Conservation (phyloP, 495 filamentous ascomycete species). For the Hypoxylon fragiforme region DNA sequence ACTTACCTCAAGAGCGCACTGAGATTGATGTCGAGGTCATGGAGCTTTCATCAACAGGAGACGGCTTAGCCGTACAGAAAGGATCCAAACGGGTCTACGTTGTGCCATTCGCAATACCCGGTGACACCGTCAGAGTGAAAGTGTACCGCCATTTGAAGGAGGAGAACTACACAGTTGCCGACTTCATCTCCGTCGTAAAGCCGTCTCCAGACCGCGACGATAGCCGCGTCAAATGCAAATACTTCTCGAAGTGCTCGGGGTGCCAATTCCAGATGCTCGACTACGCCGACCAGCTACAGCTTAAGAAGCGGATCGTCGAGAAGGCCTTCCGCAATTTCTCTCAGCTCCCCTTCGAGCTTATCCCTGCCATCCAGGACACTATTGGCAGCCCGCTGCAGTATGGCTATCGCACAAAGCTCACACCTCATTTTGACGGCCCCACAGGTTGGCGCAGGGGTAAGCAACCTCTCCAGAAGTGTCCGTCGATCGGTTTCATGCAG, state of each 20-base stretch:
- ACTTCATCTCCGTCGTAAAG: conserved; percentile 75
- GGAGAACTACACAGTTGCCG: conserved; percentile 69
- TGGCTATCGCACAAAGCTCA: conserved; percentile 93
- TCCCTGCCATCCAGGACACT: conserved; percentile 79
- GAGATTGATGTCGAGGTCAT: conserved; percentile 79
- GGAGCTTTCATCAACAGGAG: conserved; percentile 85
- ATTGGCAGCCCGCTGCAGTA: conserved; percentile 89
- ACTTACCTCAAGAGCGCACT: conserved; percentile 68
- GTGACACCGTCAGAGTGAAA: conserved; percentile 78
- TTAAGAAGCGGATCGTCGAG: conserved; percentile 84
- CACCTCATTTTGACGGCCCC: conserved; percentile 88
- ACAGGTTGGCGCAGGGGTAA: conserved; percentile 45
- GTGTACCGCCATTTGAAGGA: conserved; percentile 67
- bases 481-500: conserved; percentile 86
- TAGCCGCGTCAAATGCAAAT: conserved; percentile 72
- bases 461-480: conserved; percentile 57
- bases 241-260: conserved; percentile 85
- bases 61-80: conserved; percentile 72
- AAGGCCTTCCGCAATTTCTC: conserved; percentile 94
- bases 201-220: conserved; percentile 80
- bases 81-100: conserved; percentile 77
- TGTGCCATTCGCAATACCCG: conserved; percentile 82
- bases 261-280: conserved; percentile 98
- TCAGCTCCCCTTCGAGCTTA: conserved; percentile 68
- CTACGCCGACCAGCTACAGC: conserved; percentile 79